Evolutionary conservation across 1,139 yeast species (phyloP).

Genomic region (Geotrichum klebahnii): DNA sequence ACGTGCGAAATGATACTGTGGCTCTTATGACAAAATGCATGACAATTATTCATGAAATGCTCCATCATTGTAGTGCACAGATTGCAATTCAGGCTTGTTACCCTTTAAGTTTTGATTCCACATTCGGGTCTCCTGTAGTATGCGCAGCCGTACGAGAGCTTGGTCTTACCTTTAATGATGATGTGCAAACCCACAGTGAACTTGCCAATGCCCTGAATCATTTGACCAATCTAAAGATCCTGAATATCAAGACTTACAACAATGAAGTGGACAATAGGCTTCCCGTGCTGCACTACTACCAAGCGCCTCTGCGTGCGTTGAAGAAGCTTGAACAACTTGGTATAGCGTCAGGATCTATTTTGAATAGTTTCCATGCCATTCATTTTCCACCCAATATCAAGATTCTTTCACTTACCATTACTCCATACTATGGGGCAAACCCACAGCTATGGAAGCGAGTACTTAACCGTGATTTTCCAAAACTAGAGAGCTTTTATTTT

Average conservation of each 20-base stretch:
- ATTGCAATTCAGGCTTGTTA: slow-evolving; percentile 18
- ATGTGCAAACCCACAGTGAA: slow-evolving; percentile 11
- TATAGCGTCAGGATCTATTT: slow-evolving; percentile 18
- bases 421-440: slow-evolving; percentile 18
- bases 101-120: slow-evolving; percentile 16
- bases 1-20: slow-evolving; percentile 13
- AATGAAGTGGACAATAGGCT: slow-evolving; percentile 10
- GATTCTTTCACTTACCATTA: slow-evolving; percentile 14
- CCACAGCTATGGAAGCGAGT: slow-evolving; percentile 19
- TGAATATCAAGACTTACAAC: slow-evolving; percentile 19
- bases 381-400: slow-evolving; percentile 18
- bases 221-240: slow-evolving; percentile 12
- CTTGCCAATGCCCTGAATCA: slow-evolving; percentile 12
- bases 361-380: slow-evolving; percentile 18
- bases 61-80: slow-evolving; percentile 12
- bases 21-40: slow-evolving; percentile 15
- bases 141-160: slow-evolving; percentile 16
- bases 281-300: slow-evolving; percentile 18
- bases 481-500: slow-evolving; percentile 16
- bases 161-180: slow-evolving; percentile 15
- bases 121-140: slow-evolving; percentile 13
- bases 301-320: slow-evolving; percentile 16
- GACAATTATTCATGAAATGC: slow-evolving; percentile 11
- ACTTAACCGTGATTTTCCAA: slow-evolving; percentile 15
- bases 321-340: slow-evolving; percentile 19